A percentile compares a stretch with the other conserved stretches of the same genome.
These are phyloP conservation scores for Hyparrhenia diplandra DNA, from an alignment of 176 grass and related monocot genomes.

Conservation along the genomic window DNA sequence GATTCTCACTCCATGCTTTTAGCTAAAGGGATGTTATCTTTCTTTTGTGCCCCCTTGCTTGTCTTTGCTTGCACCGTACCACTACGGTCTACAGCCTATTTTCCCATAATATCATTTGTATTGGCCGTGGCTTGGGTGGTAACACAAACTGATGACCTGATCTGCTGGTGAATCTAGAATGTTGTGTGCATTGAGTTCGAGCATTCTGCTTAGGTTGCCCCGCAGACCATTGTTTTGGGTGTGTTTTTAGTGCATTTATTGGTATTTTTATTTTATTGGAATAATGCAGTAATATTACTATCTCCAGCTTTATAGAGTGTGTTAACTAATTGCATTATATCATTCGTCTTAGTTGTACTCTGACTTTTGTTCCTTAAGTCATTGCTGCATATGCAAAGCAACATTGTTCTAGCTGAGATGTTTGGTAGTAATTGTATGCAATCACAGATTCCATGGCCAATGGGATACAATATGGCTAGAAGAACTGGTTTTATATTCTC, in stretches of 20 bases:
- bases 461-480: conserved; percentile 9
- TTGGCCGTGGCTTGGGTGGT: not conserved
- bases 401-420: not conserved
- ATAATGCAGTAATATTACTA: not conserved
- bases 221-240: not conserved
- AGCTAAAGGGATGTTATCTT: not conserved
- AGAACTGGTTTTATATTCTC: conserved; percentile 4
- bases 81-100: not conserved
- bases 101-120: not conserved
- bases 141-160: not conserved
- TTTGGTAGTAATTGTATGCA: not conserved
- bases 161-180: conserved; percentile 1
- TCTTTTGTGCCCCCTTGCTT: not conserved
- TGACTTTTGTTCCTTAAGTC: not conserved
- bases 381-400: not conserved
- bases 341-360: not conserved
- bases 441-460: not conserved
- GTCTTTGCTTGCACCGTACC: not conserved
- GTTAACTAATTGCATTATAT: conserved; percentile 8
- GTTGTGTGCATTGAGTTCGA: conserved; percentile 1
- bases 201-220: not conserved
- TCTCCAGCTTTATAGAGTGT: not conserved
- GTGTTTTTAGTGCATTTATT: not conserved
- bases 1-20: not conserved
- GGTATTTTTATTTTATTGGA: not conserved